A percentile compares a stretch with the other conserved stretches of the same genome.
Conservation (phyloP, 2,329 filamentous ascomycete genomes). For the Akanthomyces muscarius region DNA sequence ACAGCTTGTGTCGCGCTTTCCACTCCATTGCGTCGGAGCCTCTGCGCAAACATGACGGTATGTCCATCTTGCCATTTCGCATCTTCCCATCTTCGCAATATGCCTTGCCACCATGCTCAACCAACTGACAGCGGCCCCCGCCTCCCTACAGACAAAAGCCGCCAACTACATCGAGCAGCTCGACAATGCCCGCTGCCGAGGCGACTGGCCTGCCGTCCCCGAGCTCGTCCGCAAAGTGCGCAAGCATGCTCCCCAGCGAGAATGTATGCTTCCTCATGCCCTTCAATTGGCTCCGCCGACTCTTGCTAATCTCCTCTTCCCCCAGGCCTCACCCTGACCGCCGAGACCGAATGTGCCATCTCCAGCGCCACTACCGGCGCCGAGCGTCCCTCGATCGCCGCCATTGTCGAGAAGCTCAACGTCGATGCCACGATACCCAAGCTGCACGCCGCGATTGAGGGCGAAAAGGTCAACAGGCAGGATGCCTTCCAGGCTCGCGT, state of each 20-base stretch:
- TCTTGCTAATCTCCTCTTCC: not conserved
- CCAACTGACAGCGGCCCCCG: not conserved
- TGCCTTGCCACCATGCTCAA: not conserved
- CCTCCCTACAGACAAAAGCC: conserved; percentile 60
- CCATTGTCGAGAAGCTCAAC: conserved; percentile 42
- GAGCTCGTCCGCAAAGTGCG: conserved; percentile 89
- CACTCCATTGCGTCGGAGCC: conserved; percentile 6
- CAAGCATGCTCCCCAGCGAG: conserved; percentile 83
- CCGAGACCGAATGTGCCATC: conserved; percentile 64
- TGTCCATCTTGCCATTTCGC: not conserved
- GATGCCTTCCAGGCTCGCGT: conserved; percentile 75
- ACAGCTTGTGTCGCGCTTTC: conserved; percentile 10
- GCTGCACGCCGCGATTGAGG: conserved; percentile 54
- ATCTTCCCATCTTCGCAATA: no score
- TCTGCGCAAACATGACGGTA: conserved; percentile 16
- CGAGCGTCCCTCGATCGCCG: conserved; percentile 39
- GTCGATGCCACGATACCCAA: conserved; percentile 44
- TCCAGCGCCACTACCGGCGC: conserved; percentile 46
- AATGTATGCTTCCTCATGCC: conserved; percentile 58
- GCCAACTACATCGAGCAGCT: conserved; percentile 76
- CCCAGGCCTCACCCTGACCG: conserved; percentile 64
- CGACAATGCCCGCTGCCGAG: conserved; percentile 82
- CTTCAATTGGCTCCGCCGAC: conserved; percentile 16
- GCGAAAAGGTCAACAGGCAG: conserved; percentile 49
- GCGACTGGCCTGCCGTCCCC: conserved; percentile 79